A percentile compares a stretch with the other conserved stretches of the same genome.
phyloP scores from a whole-genome alignment of 208 protist genomes.

The Crithidia mellificae region DNA sequence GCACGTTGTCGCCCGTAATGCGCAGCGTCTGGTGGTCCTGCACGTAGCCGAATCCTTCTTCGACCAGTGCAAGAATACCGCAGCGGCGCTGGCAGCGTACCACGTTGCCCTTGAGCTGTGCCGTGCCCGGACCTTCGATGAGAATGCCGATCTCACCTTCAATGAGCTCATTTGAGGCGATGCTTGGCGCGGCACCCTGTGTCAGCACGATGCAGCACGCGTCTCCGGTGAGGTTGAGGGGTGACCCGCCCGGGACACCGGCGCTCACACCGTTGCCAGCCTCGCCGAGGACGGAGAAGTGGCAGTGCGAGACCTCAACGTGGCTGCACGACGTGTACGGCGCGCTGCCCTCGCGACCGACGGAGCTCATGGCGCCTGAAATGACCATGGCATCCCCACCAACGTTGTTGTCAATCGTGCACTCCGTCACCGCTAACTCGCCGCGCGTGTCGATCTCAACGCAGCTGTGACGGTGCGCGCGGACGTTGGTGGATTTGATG shows the following conservation, averaged over 20 bases:
- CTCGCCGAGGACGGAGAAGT: constrained; percentile 53
- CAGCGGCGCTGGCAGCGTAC: constrained; percentile 75
- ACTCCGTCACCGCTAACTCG: constrained; percentile 54
- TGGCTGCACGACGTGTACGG: constrained; percentile 40
- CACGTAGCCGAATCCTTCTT: constrained; percentile 36
- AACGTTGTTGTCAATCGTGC: constrained; percentile 58
- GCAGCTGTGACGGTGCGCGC: constrained; percentile 58
- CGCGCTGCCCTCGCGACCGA: constrained; percentile 19
- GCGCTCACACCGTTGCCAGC: neutral
- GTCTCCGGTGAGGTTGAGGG: constrained; percentile 21
- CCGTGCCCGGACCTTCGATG: constrained; percentile 63
- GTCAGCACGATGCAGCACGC: constrained; percentile 74
- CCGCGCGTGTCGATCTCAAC: constrained; percentile 80
- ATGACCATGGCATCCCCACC: constrained; percentile 64
- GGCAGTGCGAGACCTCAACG: constrained; percentile 62
- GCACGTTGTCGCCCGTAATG: constrained; percentile 78
- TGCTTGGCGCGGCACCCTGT: constrained; percentile 64
- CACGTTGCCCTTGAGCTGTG: constrained; percentile 68
- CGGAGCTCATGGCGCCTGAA: constrained; percentile 39
- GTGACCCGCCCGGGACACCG: neutral
- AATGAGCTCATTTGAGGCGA: constrained; percentile 66
- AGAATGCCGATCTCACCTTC: constrained; percentile 80
- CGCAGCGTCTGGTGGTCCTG: constrained; percentile 44
- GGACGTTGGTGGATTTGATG: constrained; percentile 54
- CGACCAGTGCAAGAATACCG: constrained; percentile 72